Evolutionary conservation across 2,329 filamentous ascomycete species (phyloP).

Genomic region (Alternaria ethzedia): DNA sequence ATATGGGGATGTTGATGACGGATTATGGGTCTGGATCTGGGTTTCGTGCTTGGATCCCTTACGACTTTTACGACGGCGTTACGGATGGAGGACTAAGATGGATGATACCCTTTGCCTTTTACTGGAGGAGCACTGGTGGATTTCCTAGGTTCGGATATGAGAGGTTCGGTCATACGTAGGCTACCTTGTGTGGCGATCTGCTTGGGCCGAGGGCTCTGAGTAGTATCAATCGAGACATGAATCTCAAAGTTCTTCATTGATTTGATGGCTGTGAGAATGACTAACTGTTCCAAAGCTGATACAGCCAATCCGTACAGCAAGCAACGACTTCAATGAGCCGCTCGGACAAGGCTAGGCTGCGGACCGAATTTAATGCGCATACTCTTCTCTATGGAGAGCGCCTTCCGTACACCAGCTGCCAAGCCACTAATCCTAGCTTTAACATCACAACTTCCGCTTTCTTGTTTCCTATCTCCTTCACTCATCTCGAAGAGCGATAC

Average conservation of each 20-base stretch:
- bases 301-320: too few relatives aligned
- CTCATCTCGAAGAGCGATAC: neutral
- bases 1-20: constrained; percentile 6
- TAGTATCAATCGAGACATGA: neutral
- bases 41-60: neutral
- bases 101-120: neutral
- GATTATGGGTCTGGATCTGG: neutral
- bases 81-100: neutral
- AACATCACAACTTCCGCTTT: neutral
- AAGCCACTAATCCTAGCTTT: neutral
- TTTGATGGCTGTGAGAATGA: too few relatives aligned
- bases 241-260: neutral
- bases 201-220: neutral
- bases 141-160: neutral
- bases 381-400: too few relatives aligned
- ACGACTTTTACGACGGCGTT: neutral
- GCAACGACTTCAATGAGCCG: too few relatives aligned
- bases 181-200: neutral
- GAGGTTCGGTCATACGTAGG: neutral
- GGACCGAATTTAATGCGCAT: too few relatives aligned
- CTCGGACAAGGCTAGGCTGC: too few relatives aligned
- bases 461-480: neutral
- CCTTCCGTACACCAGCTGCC: neutral
- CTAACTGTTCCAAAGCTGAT: too few relatives aligned
- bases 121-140: neutral